These are phyloP conservation scores for Dryas octopetala DNA, from an alignment of 306 rosid species.

Conservation along the genomic window DNA sequence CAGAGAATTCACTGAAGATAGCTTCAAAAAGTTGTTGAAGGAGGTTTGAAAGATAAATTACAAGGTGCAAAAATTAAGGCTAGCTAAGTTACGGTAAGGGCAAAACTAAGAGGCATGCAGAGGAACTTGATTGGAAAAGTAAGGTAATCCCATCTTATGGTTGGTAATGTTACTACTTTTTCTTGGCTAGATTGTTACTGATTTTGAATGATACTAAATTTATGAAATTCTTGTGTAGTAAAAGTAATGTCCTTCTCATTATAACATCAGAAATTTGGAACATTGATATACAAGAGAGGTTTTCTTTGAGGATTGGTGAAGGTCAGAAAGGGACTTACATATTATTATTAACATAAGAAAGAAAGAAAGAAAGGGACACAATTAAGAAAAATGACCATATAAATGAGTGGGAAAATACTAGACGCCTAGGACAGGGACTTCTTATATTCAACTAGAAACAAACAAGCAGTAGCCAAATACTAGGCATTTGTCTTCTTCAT, in stretches of 20 bases:
- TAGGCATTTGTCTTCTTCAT: neutral
- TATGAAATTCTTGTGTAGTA: neutral
- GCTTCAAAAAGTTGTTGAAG: constrained; percentile 61
- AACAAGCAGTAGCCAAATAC: neutral
- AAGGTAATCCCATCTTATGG: no score
- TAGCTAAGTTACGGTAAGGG: neutral
- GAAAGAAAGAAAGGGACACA: neutral
- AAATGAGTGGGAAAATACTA: no score
- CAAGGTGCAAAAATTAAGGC: constrained; percentile 18
- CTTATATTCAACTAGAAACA: neutral
- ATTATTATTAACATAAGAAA: neutral
- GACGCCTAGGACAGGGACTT: neutral
- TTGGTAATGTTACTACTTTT: neutral
- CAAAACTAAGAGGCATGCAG: neutral
- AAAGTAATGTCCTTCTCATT: neutral
- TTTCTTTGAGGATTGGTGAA: constrained; percentile 2
- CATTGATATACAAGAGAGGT: neutral
- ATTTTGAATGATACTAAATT: no score
- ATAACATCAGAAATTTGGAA: neutral
- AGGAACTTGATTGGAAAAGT: neutral
- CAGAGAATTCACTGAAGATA: constrained; percentile 46
- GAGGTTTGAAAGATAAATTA: constrained; percentile 28
- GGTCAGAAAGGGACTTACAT: neutral
- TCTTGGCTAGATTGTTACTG: neutral
- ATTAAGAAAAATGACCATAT: no score